A percentile compares a stretch with the other conserved stretches of the same genome.
These are phyloP conservation scores for Fraxinus americana DNA, from an alignment of 257 asterid species.

Conservation along the genomic window DNA sequence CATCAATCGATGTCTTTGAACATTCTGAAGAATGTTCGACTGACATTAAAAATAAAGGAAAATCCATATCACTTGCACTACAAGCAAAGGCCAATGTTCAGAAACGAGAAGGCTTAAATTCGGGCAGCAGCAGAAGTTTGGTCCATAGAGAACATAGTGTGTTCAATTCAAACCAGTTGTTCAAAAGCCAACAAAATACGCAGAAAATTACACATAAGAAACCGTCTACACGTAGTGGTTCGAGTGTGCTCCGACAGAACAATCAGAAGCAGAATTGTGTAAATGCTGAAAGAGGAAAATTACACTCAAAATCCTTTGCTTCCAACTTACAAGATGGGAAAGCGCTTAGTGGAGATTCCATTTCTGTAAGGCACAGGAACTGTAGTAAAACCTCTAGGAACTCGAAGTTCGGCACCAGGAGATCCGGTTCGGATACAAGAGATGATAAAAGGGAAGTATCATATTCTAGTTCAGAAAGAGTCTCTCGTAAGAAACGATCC, in stretches of 20 bases:
- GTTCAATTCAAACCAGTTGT: conserved; percentile 40
- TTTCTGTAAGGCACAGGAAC: conserved; percentile 43
- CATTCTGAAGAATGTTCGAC: conserved; percentile 46
- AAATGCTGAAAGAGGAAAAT: conserved; percentile 56
- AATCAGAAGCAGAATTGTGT: conserved; percentile 83
- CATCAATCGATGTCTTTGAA: conserved; percentile 31
- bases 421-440: conserved; percentile 43
- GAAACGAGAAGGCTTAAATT: conserved; percentile 65
- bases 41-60: conserved; percentile 47
- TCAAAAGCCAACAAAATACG: conserved; percentile 46
- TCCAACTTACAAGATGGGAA: conserved; percentile 51
- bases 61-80: conserved; percentile 82
- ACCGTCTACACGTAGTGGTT: conserved; percentile 33
- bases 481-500: conserved; percentile 65
- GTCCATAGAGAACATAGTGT: conserved; percentile 50
- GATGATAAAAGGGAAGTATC: conserved; percentile 48
- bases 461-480: conserved; percentile 45
- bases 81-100: conserved; percentile 91
- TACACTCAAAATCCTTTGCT: conserved; percentile 36
- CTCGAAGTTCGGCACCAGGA: conserved; percentile 56
- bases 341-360: conserved; percentile 43
- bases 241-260: conserved; percentile 71
- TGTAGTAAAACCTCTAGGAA: conserved; percentile 44
- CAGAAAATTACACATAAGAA: conserved; percentile 53
- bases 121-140: conserved; percentile 30